A percentile compares a stretch with the other conserved stretches of the same genome.
These are phyloP conservation scores for Discostella pseudostelligera DNA, from an alignment of 108 stramenopile genomes.

Conservation along the genomic window DNA sequence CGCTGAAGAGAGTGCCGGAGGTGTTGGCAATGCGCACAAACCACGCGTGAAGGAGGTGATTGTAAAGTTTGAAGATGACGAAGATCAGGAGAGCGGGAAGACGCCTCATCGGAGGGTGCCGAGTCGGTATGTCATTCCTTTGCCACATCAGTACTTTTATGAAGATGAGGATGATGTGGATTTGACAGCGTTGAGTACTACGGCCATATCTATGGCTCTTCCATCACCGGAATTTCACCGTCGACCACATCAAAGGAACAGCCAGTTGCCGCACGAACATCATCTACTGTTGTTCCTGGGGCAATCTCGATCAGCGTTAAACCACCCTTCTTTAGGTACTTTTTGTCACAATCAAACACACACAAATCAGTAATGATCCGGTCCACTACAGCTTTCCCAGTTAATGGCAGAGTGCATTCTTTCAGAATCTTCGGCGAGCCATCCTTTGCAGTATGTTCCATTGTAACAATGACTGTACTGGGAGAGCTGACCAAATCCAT, in stretches of 20 bases:
- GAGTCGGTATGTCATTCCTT: slow-evolving; percentile 89
- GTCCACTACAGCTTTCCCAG: slow-evolving; percentile 87
- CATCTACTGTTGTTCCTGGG: slow-evolving; percentile 64
- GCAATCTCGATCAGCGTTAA: slow-evolving; percentile 77
- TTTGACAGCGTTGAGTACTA: slow-evolving; percentile 49
- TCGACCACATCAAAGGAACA: slow-evolving; percentile 51
- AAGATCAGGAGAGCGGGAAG: slow-evolving; percentile 83
- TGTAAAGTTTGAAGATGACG: slow-evolving; percentile 96
- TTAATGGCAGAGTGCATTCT: slow-evolving; percentile 83
- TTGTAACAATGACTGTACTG: slow-evolving; percentile 87
- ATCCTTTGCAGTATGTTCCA: slow-evolving; percentile 92
- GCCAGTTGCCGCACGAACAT: slow-evolving; percentile 62
- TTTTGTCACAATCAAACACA: slow-evolving; percentile 83
- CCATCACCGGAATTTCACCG: slow-evolving; percentile 46
- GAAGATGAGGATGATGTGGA: slow-evolving; percentile 88
- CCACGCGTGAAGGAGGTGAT: slow-evolving; percentile 89
- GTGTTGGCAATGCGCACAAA: slow-evolving; percentile 45
- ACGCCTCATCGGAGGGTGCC: slow-evolving; percentile 94
- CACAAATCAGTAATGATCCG: slow-evolving; percentile 92
- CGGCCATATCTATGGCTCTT: slow-evolving; percentile 15
- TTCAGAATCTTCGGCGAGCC: slow-evolving; percentile 86
- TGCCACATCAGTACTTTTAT: slow-evolving; percentile 81
- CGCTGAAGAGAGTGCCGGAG: slow-evolving; percentile 28
- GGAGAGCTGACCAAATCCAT: slow-evolving; percentile 90
- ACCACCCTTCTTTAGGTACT: slow-evolving; percentile 52